Conservation (phyloP, 2,329 filamentous ascomycete genomes). For the Fusarium falciforme region DNA sequence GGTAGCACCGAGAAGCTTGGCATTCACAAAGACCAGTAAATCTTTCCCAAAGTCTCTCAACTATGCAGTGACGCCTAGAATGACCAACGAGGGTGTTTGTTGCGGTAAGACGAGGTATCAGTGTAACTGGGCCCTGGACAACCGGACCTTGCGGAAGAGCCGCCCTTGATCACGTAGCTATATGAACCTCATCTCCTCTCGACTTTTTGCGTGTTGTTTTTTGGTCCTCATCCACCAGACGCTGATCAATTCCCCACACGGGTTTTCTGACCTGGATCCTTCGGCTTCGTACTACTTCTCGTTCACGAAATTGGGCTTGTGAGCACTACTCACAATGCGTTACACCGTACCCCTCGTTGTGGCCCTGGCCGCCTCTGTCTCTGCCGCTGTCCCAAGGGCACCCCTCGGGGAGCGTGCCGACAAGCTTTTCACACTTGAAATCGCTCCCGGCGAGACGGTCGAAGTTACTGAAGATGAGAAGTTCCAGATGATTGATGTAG, state of each 20-base stretch:
- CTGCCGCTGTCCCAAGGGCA: conserved; percentile 2
- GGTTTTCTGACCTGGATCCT: background rate
- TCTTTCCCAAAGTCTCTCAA: background rate
- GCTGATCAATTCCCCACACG: background rate
- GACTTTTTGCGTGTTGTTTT: background rate
- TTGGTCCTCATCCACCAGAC: background rate
- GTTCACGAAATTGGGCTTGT: background rate
- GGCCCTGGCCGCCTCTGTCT: conserved; percentile 17
- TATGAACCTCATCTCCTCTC: background rate
- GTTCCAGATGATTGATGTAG: conserved; percentile 33
- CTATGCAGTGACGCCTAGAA: background rate
- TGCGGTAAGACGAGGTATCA: background rate
- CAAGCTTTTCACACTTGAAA: conserved; percentile 27
- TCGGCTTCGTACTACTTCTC: background rate
- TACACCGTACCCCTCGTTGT: conserved; percentile 26
- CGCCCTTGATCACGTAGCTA: background rate
- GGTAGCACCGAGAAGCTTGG: conserved; percentile 10
- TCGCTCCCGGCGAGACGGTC: conserved; percentile 13
- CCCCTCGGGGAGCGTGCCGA: background rate
- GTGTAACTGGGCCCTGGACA: background rate
- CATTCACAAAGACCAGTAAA: background rate
- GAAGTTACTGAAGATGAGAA: conserved; percentile 32
- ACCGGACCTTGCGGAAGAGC: background rate
- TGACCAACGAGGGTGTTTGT: background rate
- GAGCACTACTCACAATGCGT: conserved; percentile 11